phyloP scores from a whole-genome alignment of 2,329 filamentous ascomycete species.

The Fusarium sp. region DNA sequence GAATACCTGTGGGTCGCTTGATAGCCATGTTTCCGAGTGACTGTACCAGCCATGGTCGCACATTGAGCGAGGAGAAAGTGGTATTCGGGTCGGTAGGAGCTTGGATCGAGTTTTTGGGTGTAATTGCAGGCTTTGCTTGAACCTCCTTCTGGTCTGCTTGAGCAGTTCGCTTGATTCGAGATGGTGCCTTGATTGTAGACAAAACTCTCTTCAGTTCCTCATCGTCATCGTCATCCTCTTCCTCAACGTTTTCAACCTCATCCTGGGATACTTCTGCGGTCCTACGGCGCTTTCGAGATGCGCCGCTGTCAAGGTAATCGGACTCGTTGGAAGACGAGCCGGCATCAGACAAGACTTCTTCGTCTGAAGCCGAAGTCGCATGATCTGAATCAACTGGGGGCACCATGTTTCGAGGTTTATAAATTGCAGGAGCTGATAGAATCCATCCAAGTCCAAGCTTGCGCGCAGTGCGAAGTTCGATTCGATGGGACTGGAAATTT shows the following conservation, averaged over 20 bases:
- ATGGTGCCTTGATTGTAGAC: slow-evolving; percentile 64
- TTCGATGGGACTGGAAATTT: slow-evolving; percentile 35
- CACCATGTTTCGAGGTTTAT: slow-evolving; percentile 41
- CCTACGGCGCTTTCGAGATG: slow-evolving; percentile 61
- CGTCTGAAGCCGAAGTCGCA: slow-evolving; percentile 36
- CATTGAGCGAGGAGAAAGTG: slow-evolving; percentile 78
- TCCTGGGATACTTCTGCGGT: slow-evolving; percentile 50
- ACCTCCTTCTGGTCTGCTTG: slow-evolving; percentile 39
- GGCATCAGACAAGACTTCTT: slow-evolving; percentile 26
- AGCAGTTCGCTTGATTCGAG: slow-evolving; percentile 62
- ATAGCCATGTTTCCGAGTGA: slow-evolving; percentile 84
- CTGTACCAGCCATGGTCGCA: slow-evolving; percentile 88
- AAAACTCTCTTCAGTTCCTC: slow-evolving; percentile 52
- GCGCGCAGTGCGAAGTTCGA: slow-evolving; percentile 24
- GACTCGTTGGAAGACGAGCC: slow-evolving; percentile 56
- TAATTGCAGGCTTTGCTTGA: slow-evolving; percentile 33
- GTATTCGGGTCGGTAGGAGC: slow-evolving; percentile 68
- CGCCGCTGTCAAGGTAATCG: slow-evolving; percentile 61
- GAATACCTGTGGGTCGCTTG: slow-evolving; percentile 89
- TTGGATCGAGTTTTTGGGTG: slow-evolving; percentile 55
- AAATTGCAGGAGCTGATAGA: slow-evolving; percentile 42
- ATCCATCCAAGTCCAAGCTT: slow-evolving; percentile 28
- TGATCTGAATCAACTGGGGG: slow-evolving; percentile 36
- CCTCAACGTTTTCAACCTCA: slow-evolving; percentile 44
- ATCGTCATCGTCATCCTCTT: slow-evolving; percentile 51